These are phyloP conservation scores for Candida frijolesensis DNA, from an alignment of 1,139 yeast genomes.

Conservation along the genomic window DNA sequence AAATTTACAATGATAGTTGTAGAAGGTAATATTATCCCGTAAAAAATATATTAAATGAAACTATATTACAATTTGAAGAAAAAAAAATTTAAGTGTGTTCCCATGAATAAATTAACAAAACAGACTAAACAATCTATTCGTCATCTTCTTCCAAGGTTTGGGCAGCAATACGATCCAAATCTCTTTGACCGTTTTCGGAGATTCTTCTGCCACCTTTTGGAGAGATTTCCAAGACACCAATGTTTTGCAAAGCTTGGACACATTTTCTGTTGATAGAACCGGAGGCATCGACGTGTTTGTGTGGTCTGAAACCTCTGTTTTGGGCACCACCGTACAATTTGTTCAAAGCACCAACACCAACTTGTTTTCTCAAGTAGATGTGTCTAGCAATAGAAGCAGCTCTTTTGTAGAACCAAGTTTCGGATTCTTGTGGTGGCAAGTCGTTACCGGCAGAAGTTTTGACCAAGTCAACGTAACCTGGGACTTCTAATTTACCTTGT, in stretches of 20 bases:
- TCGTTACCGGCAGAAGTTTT: conserved; percentile 99
- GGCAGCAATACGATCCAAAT: conserved; percentile 99
- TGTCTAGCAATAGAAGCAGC: conserved; percentile 99
- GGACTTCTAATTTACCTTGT: conserved; percentile 99
- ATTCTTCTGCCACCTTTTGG: conserved; percentile 99
- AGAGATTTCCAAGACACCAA: conserved; percentile 95
- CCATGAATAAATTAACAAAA: conserved; percentile 3
- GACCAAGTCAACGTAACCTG: conserved; percentile 99
- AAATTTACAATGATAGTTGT: neutral
- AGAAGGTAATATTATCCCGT: conserved; percentile 4
- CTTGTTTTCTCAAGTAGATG: conserved; percentile 99
- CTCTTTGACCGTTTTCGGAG: conserved; percentile 99
- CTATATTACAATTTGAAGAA: conserved; percentile 2
- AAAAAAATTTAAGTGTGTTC: neutral
- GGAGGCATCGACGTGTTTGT: conserved; percentile 98
- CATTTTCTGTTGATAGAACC: conserved; percentile 99
- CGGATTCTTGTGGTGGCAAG: conserved; percentile 99
- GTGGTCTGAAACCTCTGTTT: conserved; percentile 99
- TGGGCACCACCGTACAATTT: conserved; percentile 98
- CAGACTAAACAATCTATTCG: conserved; percentile 46
- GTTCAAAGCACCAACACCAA: conserved; percentile 99
- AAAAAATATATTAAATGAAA: conserved; percentile 3
- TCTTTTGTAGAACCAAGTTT: conserved; percentile 99
- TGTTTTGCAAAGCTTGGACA: conserved; percentile 96
- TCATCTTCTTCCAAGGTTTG: conserved; percentile 97